Conservation (phyloP, 768 basidiomycete genomes). For the Rhodotorula babjevae region DNA sequence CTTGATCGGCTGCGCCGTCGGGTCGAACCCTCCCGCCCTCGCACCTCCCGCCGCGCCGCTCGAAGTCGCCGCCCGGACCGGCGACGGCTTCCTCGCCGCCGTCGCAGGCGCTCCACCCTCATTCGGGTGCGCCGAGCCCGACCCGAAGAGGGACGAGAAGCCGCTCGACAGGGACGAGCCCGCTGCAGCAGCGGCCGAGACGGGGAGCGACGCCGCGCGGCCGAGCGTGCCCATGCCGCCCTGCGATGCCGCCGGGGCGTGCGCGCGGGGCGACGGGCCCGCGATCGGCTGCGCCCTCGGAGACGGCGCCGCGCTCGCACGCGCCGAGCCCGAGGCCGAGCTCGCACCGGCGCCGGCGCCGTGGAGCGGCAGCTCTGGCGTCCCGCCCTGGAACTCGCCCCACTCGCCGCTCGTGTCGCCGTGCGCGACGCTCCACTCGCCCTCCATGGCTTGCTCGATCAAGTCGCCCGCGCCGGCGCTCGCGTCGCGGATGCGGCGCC, state of each 20-base stretch:
- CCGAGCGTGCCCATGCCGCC: not conserved
- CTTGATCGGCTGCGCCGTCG: conserved; percentile 31
- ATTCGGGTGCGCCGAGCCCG: not conserved
- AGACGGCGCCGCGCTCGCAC: not conserved
- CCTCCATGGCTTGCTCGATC: not conserved
- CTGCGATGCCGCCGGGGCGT: not conserved
- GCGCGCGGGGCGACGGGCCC: too few species aligned
- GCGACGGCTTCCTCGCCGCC: not conserved
- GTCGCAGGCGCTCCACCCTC: not conserved
- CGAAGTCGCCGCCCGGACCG: not conserved
- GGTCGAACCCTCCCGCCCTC: not conserved
- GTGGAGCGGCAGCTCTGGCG: too few species aligned
- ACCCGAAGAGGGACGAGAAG: not conserved
- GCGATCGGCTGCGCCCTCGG: not conserved
- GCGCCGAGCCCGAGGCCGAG: too few species aligned
- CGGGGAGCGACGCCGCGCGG: not conserved
- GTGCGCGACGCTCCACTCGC: not conserved
- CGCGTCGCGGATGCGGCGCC: conserved; percentile 11
- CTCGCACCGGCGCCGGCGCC: too few species aligned
- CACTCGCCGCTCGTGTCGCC: not conserved
- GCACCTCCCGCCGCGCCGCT: too few species aligned
- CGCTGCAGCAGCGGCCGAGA: not conserved
- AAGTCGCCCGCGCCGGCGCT: not conserved
- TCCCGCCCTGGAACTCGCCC: not conserved
- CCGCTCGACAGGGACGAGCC: too few species aligned